Evolutionary conservation across 2,329 filamentous ascomycete genomes (phyloP).

Genomic region (Penicillium griseofulvum): DNA sequence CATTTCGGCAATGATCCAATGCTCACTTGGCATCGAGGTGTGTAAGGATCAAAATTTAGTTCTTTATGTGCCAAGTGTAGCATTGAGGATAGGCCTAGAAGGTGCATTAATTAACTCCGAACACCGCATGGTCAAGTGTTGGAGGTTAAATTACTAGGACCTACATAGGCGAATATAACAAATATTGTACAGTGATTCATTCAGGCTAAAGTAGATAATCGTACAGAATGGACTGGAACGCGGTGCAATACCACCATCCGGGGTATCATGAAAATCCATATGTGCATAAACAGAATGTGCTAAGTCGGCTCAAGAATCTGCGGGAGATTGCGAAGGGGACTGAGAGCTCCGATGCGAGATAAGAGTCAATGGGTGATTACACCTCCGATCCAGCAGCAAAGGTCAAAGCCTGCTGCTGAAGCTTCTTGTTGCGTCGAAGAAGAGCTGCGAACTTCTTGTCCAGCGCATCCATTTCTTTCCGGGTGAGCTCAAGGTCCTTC

Average conservation of each 20-base stretch:
- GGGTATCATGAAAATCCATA: slow-evolving; percentile 1
- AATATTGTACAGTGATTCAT: neutral
- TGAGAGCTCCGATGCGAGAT: neutral
- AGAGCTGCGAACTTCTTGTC: slow-evolving; percentile 45
- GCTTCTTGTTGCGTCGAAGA: slow-evolving; percentile 45
- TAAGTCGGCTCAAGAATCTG: neutral
- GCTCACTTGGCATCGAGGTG: too few relatives aligned
- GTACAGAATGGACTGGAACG: neutral
- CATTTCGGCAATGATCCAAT: too few relatives aligned
- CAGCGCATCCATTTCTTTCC: slow-evolving; percentile 60
- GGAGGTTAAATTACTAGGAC: neutral
- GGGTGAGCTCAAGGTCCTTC: slow-evolving; percentile 69
- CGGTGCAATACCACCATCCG: neutral
- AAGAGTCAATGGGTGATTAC: neutral
- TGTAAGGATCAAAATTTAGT: neutral
- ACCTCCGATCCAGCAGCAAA: slow-evolving; percentile 17
- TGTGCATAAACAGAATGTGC: neutral
- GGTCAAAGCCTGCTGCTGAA: slow-evolving; percentile 41
- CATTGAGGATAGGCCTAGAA: neutral
- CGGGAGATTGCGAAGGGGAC: neutral
- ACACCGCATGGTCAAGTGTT: neutral
- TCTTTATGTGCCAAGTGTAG: neutral
- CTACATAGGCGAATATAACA: neutral
- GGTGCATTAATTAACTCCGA: neutral
- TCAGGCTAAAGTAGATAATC: neutral